phyloP scores from a whole-genome alignment of 2,329 filamentous ascomycete genomes.

The Knoxdaviesia capensis region DNA sequence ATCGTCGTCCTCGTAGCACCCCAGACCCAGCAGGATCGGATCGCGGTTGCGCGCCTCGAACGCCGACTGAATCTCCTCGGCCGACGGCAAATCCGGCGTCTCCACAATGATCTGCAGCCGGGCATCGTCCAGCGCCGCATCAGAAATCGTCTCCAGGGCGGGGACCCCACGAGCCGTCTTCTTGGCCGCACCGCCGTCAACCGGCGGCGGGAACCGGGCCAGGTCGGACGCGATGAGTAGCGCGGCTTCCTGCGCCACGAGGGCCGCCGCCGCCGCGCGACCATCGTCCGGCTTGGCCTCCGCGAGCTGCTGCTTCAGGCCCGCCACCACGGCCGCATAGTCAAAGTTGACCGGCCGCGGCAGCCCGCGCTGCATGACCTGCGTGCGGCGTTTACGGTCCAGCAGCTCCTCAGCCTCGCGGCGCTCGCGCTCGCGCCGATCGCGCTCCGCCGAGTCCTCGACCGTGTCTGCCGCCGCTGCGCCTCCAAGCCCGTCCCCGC shows the following conservation, averaged over 20 bases:
- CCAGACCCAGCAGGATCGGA: slow-evolving; percentile 54
- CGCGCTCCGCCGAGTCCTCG: slow-evolving; percentile 48
- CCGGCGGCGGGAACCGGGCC: slow-evolving; percentile 47
- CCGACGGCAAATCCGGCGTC: slow-evolving; percentile 26
- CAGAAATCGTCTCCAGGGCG: slow-evolving; percentile 43
- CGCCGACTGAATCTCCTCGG: slow-evolving; percentile 28
- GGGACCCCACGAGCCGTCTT: slow-evolving; percentile 7
- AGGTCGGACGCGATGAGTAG: slow-evolving; percentile 70
- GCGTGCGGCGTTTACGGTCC: slow-evolving; percentile 67
- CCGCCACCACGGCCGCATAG: slow-evolving; percentile 37
- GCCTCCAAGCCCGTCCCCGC: slow-evolving; percentile 21
- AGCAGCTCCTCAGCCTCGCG: slow-evolving; percentile 53
- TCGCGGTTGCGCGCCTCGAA: slow-evolving; percentile 33
- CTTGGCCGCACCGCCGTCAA: slow-evolving; percentile 32
- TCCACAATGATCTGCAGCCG: slow-evolving; percentile 59
- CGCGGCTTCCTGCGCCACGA: slow-evolving; percentile 61
- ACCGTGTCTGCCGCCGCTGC: slow-evolving; percentile 21
- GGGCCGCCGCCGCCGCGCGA: slow-evolving; percentile 38
- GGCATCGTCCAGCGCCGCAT: slow-evolving; percentile 53
- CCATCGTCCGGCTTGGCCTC: slow-evolving; percentile 15
- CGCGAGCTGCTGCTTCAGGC: too few relatives aligned
- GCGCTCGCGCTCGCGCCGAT: slow-evolving; percentile 56
- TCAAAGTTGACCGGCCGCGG: slow-evolving; percentile 62
- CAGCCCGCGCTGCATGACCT: slow-evolving; percentile 72
- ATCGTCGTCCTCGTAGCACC: slow-evolving; percentile 60